These are phyloP conservation scores for Debaryomycetaceae sp. DNA, from an alignment of 1,139 yeast genomes.

Conservation along the genomic window DNA sequence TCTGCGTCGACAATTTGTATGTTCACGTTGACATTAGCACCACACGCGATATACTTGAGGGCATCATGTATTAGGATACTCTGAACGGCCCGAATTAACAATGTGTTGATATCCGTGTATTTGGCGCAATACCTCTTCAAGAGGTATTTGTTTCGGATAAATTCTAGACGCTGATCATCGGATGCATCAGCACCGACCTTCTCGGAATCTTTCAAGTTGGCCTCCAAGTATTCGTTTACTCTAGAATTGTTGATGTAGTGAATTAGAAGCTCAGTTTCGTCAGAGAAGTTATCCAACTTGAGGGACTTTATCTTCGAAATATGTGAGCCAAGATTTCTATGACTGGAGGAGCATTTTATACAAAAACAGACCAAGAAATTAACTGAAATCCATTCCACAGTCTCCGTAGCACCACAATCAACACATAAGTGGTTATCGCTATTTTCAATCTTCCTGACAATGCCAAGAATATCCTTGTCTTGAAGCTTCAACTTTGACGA, in stretches of 20 bases:
- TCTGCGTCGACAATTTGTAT: constrained; percentile 25
- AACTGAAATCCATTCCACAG: constrained; percentile 87
- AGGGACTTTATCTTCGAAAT: constrained; percentile 49
- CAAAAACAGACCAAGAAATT: constrained; percentile 73
- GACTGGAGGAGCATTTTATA: constrained; percentile 71
- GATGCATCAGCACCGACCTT: constrained; percentile 32
- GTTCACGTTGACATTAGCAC: constrained; percentile 44
- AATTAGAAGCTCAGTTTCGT: constrained; percentile 39
- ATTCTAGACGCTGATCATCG: constrained; percentile 36
- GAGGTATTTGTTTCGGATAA: constrained; percentile 51
- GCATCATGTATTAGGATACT: constrained; percentile 46
- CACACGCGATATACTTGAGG: constrained; percentile 45
- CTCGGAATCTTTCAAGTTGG: constrained; percentile 9
- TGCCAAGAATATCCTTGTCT: constrained; percentile 29
- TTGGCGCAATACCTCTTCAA: constrained; percentile 31
- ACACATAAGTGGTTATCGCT: constrained; percentile 67
- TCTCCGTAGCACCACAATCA: constrained; percentile 65
- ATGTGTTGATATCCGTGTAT: constrained; percentile 22
- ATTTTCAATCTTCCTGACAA: constrained; percentile 44
- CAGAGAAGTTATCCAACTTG: constrained; percentile 46
- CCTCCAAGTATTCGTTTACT: constrained; percentile 40
- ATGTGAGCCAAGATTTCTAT: constrained; percentile 51
- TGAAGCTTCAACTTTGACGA: constrained; percentile 20
- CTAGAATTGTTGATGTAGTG: constrained; percentile 37
- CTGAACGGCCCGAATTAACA: constrained; percentile 45